Conservation (phyloP, 2,329 filamentous ascomycete species). For the Botrytis tulipae region DNA sequence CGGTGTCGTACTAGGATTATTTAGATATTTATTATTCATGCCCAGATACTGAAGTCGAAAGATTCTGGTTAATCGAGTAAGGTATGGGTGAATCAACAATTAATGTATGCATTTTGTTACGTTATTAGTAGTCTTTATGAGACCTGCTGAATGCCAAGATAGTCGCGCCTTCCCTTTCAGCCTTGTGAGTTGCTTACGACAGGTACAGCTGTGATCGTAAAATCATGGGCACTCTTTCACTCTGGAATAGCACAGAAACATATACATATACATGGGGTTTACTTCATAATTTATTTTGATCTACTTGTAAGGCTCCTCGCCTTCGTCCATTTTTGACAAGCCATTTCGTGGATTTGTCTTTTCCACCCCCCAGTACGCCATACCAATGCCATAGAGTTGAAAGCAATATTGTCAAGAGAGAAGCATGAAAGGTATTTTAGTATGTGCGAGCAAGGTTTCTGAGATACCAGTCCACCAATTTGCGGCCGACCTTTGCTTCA, state of each 20-base stretch:
- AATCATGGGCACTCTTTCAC: not conserved
- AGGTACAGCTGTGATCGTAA: not conserved
- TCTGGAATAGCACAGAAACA: not conserved
- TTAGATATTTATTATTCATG: slow-evolving; percentile 12
- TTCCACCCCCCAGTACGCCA: slow-evolving; percentile 22
- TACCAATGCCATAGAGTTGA: slow-evolving; percentile 36
- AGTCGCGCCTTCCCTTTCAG: slow-evolving; percentile 12
- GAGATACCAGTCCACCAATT: slow-evolving; percentile 98
- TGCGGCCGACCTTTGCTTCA: slow-evolving; percentile 95
- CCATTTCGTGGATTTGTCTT: slow-evolving; percentile 14
- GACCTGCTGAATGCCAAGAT: not conserved
- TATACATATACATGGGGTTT: not conserved
- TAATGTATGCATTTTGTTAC: not conserved
- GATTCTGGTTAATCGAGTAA: not conserved
- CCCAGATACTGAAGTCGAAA: not conserved
- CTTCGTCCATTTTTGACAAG: slow-evolving; percentile 17
- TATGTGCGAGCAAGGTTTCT: slow-evolving; percentile 95
- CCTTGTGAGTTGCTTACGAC: slow-evolving; percentile 4
- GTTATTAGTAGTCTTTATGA: slow-evolving; percentile 10
- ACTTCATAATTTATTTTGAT: slow-evolving; percentile 17
- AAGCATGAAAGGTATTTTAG: slow-evolving; percentile 47
- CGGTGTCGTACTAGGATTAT: slow-evolving; percentile 17
- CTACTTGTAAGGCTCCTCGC: slow-evolving; percentile 20
- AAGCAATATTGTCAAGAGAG: slow-evolving; percentile 28
- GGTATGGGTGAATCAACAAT: not conserved